A percentile compares a stretch with the other conserved stretches of the same genome.
Conservation (phyloP, 371 early-diverging fungal species). For the Syncephalastrum racemosum region DNA sequence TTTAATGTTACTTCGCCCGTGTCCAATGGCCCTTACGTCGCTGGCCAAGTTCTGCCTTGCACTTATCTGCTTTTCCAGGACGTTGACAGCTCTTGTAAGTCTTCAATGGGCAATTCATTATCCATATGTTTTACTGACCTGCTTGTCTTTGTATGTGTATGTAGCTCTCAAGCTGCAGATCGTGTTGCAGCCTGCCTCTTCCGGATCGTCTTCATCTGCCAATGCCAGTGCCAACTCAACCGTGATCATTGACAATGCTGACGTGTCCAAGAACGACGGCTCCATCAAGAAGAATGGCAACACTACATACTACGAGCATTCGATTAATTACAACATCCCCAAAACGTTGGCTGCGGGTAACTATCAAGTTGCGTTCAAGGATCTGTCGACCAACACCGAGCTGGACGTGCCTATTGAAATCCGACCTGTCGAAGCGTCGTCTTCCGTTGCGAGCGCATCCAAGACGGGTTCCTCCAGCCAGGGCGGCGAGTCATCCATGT, state of each 20-base stretch:
- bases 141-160: neutral
- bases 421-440: conserved; percentile 37
- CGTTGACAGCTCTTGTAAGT: conserved; percentile 26
- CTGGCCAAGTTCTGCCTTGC: conserved; percentile 37
- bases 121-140: too few relatives aligned
- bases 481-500: conserved; percentile 30
- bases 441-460: conserved; percentile 21
- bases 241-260: conserved; percentile 36
- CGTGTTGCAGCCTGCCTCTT: conserved; percentile 4
- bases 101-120: neutral
- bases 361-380: conserved; percentile 41
- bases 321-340: conserved; percentile 46
- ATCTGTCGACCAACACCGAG: conserved; percentile 41
- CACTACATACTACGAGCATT: conserved; percentile 47
- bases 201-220: conserved; percentile 2
- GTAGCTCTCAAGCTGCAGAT: conserved; percentile 13
- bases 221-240: conserved; percentile 10
- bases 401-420: conserved; percentile 48
- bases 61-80: conserved; percentile 30
- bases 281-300: conserved; percentile 43
- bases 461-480: conserved; percentile 26
- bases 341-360: conserved; percentile 34
- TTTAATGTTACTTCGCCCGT: conserved; percentile 43
- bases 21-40: conserved; percentile 38
- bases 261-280: conserved; percentile 43